Conservation (phyloP, 2,329 filamentous ascomycete genomes). For the Pleomassaria siparia region DNA sequence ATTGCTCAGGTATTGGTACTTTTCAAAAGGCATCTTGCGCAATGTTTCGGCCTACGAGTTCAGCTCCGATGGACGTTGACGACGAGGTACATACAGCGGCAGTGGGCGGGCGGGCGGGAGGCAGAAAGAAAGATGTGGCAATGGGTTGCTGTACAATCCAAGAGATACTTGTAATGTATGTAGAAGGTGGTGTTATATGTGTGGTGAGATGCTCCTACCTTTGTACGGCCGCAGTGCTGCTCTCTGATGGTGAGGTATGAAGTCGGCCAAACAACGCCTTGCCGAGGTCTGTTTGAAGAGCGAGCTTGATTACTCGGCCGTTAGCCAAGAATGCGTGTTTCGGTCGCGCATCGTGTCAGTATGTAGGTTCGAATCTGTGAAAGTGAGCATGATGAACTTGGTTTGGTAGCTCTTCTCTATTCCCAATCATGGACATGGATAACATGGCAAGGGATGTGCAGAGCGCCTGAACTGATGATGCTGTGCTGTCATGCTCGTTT, state of each 20-base stretch:
- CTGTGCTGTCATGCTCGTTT: too few relatives aligned
- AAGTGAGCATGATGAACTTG: too few relatives aligned
- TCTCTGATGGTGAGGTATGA: conserved; percentile 1
- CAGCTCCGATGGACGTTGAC: not conserved
- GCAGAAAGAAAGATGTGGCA: not conserved
- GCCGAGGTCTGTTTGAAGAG: conserved; percentile 9
- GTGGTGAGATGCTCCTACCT: too few relatives aligned
- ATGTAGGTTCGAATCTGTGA: too few relatives aligned
- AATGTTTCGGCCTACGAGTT: conserved; percentile 5
- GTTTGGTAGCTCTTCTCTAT: too few relatives aligned
- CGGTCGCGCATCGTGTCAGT: not conserved
- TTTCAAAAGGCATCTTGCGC: conserved; percentile 65
- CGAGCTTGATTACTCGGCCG: conserved; percentile 10
- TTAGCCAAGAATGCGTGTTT: not conserved
- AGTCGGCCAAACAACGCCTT: not conserved
- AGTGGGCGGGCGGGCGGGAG: not conserved
- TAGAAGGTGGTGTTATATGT: too few relatives aligned
- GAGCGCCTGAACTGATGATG: too few relatives aligned
- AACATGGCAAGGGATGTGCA: too few relatives aligned
- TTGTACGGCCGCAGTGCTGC: conserved; percentile 8
- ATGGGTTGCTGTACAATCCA: not conserved
- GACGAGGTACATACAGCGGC: too few relatives aligned
- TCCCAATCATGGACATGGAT: too few relatives aligned
- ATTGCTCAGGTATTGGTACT: conserved; percentile 75
- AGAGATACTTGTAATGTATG: conserved; percentile 2